Evolutionary conservation across 306 rosid genomes (phyloP).

Genomic region (Trichosanthes cucumerina): DNA sequence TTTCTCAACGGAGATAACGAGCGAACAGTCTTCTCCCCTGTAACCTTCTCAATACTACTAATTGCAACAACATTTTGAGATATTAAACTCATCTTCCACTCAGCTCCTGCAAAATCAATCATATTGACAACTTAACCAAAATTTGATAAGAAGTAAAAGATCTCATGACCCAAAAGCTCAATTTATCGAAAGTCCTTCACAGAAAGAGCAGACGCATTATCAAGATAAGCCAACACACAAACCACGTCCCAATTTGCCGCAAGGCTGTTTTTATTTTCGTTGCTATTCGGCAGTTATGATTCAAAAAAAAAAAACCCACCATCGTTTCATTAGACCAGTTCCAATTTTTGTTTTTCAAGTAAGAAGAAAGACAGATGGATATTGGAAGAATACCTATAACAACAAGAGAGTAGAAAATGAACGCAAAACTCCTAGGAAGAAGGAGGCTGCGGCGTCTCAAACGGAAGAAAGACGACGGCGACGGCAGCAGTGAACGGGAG

Average conservation of each 20-base stretch:
- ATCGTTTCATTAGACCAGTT: not conserved
- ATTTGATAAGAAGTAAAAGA: not conserved
- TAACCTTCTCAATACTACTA: conserved; percentile 24
- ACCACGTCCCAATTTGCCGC: not conserved
- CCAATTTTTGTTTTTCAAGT: not conserved
- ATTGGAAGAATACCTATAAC: not conserved
- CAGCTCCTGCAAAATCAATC: conserved; percentile 24
- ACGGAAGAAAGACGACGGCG: not conserved
- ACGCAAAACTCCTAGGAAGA: not conserved
- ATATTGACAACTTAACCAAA: not conserved
- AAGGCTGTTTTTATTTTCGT: not conserved
- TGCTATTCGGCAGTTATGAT: not conserved
- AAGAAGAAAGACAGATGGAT: not conserved
- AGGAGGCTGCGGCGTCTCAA: too few species aligned
- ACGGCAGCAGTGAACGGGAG: too few species aligned
- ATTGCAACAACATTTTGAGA: conserved; percentile 41
- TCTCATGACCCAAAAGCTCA: not conserved
- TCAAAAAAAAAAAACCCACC: not conserved
- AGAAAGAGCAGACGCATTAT: not conserved
- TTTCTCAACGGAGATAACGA: conserved; percentile 14
- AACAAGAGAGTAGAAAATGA: not conserved
- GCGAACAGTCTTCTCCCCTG: conserved; percentile 23
- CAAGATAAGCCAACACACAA: not conserved
- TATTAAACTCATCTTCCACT: conserved; percentile 58
- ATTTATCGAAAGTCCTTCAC: not conserved